Conservation (phyloP, 345 rosid species). For the Raphanus raphanistrum region DNA sequence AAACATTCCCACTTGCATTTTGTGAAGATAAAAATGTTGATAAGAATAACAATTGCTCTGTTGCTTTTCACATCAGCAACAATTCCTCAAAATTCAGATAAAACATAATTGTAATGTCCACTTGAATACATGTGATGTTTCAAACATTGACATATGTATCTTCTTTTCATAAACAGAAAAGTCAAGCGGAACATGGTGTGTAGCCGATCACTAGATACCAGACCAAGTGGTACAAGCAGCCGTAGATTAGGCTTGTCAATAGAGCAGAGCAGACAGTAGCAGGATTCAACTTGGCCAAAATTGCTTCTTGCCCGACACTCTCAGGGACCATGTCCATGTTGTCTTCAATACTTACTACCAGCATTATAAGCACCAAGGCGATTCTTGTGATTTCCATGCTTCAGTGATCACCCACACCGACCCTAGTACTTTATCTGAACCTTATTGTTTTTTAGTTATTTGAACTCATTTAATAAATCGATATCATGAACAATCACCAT, state of each 20-base stretch:
- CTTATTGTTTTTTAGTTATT: neutral
- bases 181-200: constrained; percentile 58
- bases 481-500: neutral
- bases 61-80: constrained; percentile 35
- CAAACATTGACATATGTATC: neutral
- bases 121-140: neutral
- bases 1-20: neutral
- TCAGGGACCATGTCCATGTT: constrained; percentile 59
- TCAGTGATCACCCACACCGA: constrained; percentile 55
- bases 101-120: neutral
- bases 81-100: constrained; percentile 37
- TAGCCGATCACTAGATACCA: constrained; percentile 59
- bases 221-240: constrained; percentile 57
- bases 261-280: constrained; percentile 54
- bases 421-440: constrained; percentile 46
- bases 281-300: constrained; percentile 53
- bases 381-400: constrained; percentile 60
- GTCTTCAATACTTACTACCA: constrained; percentile 75
- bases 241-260: constrained; percentile 65
- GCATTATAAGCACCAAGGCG: constrained; percentile 48
- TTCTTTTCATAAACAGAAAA: constrained; percentile 15
- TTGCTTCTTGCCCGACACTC: constrained; percentile 68
- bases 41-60: constrained; percentile 37
- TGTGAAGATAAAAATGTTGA: constrained; percentile 41
- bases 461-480: neutral